Evolutionary conservation across 73 alveolate species (phyloP).

Genomic region (Paramecium pentaurelia): DNA sequence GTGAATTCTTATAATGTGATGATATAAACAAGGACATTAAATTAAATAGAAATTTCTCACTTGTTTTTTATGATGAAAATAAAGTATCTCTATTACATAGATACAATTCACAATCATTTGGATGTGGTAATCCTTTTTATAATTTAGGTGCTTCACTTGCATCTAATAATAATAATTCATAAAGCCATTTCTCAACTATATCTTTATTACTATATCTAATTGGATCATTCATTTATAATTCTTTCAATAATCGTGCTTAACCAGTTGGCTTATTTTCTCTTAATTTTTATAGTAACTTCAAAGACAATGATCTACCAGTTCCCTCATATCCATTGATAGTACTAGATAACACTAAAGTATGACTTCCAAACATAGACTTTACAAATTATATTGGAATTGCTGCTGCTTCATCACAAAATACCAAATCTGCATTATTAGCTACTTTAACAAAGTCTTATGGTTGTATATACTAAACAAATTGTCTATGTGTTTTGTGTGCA

Average conservation of each 20-base stretch:
- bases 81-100: conserved; percentile 98
- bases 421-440: conserved; percentile 91
- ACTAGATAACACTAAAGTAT: conserved; percentile 93
- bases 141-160: conserved; percentile 62
- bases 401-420: conserved; percentile 99
- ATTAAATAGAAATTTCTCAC: conserved; percentile 95
- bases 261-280: conserved; percentile 65
- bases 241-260: conserved; percentile 77
- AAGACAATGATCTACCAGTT: conserved; percentile 90
- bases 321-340: conserved; percentile 99
- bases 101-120: conserved; percentile 93
- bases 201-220: conserved; percentile 97
- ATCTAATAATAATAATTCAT: conserved; percentile 93
- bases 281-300: conserved; percentile 61
- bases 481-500: conserved; percentile 91
- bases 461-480: conserved; percentile 86
- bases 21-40: conserved; percentile 98
- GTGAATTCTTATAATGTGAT: conserved; percentile 98
- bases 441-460: conserved; percentile 85
- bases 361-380: conserved; percentile 91
- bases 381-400: conserved; percentile 98
- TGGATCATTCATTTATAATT: conserved; percentile 91
- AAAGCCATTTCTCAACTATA: conserved; percentile 97
- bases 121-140: conserved; percentile 84
- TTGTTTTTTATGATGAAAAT: conserved; percentile 91